Evolutionary conservation across 768 basidiomycete genomes (phyloP).

Genomic region (Pisolithus sp.): DNA sequence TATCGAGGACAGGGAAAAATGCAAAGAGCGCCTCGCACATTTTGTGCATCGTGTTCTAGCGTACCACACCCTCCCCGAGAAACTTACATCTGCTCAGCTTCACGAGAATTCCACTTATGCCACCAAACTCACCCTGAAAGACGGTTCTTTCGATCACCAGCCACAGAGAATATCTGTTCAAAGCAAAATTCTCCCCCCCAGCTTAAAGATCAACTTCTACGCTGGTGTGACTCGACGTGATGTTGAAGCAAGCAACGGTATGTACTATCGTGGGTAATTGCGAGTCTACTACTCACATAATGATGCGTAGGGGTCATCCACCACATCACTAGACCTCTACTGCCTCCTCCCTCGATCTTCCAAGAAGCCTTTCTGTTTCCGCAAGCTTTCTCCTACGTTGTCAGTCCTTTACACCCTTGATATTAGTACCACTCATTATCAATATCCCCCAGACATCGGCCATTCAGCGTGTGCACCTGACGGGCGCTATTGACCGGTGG

Average conservation of each 20-base stretch:
- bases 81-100: constrained; percentile 33
- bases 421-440: not conserved
- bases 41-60: constrained; percentile 48
- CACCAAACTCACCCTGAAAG: constrained; percentile 37
- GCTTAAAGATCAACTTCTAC: constrained; percentile 43
- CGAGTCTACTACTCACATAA: not conserved
- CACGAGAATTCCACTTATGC: constrained; percentile 50
- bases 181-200: constrained; percentile 27
- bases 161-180: constrained; percentile 40
- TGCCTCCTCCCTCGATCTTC: constrained; percentile 49
- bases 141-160: constrained; percentile 38
- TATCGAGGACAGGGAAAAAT: constrained; percentile 39
- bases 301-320: constrained; percentile 40
- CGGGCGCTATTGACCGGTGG: constrained; percentile 41
- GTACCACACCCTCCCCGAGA: constrained; percentile 49
- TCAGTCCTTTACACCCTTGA: constrained; percentile 17
- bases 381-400: constrained; percentile 43
- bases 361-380: constrained; percentile 40
- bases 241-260: constrained; percentile 47
- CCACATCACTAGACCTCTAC: constrained; percentile 46
- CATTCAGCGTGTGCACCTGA: constrained; percentile 44
- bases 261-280: constrained; percentile 2
- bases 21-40: constrained; percentile 49
- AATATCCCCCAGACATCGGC: constrained; percentile 42
- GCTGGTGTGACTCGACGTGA: constrained; percentile 38